These are phyloP conservation scores for Starmerella floricola DNA, from an alignment of 805 yeast species.

Conservation along the genomic window DNA sequence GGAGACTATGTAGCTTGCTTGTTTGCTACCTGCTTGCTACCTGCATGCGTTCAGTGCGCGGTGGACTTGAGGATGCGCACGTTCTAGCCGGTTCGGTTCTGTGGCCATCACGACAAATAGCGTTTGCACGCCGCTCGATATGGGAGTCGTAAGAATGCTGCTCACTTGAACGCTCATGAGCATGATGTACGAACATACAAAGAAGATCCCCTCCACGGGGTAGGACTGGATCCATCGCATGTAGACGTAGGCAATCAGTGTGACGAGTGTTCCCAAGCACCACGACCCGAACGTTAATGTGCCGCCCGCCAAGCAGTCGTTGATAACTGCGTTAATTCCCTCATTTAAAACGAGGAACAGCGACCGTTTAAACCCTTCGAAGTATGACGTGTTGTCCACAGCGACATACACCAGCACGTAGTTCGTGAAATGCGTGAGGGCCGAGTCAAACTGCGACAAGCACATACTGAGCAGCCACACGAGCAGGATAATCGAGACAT, in stretches of 20 bases:
- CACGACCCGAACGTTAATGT: slow-evolving; percentile 66
- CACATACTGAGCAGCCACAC: slow-evolving; percentile 27
- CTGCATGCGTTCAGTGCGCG: background rate
- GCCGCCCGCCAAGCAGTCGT: slow-evolving; percentile 69
- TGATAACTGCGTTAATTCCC: slow-evolving; percentile 74
- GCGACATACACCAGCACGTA: slow-evolving; percentile 84
- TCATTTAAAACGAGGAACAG: slow-evolving; percentile 64
- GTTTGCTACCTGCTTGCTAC: background rate
- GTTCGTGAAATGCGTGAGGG: slow-evolving; percentile 74
- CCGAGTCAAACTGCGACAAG: slow-evolving; percentile 58
- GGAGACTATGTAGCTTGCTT: background rate
- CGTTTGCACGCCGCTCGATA: slow-evolving; percentile 72
- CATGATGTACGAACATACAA: slow-evolving; percentile 56
- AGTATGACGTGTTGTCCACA: slow-evolving; percentile 68
- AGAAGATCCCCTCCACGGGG: slow-evolving; percentile 31
- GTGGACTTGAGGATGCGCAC: slow-evolving; percentile 46
- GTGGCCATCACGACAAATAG: slow-evolving; percentile 72
- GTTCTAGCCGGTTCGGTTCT: slow-evolving; percentile 72
- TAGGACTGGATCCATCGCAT: slow-evolving; percentile 58
- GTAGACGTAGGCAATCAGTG: slow-evolving; percentile 52
- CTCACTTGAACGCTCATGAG: slow-evolving; percentile 66
- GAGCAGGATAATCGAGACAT: slow-evolving; percentile 17
- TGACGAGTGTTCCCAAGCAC: slow-evolving; percentile 56
- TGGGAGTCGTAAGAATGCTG: slow-evolving; percentile 56
- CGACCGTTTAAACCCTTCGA: slow-evolving; percentile 68